Percentiles rank a stretch among this genome's conserved stretches.
These are phyloP conservation scores for Pythium phragmiticola DNA, from an alignment of 352 stramenopile species.

Conservation along the genomic window DNA sequence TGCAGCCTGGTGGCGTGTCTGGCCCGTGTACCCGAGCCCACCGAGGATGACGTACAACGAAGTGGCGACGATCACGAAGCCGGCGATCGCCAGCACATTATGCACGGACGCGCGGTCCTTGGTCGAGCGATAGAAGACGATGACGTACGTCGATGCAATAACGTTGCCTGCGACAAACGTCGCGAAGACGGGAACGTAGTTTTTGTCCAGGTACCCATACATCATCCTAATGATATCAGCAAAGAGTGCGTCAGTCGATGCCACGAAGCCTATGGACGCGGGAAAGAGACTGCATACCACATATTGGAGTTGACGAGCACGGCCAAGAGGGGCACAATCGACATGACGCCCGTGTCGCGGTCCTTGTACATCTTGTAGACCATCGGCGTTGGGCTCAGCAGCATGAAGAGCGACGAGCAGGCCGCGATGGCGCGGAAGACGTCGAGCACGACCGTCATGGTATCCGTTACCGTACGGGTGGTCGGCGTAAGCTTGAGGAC, in stretches of 20 bases:
- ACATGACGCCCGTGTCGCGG: slow-evolving; percentile 39
- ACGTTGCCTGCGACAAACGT: slow-evolving; percentile 42
- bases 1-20: slow-evolving; percentile 29
- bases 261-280: background rate
- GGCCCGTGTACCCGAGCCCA: slow-evolving; percentile 28
- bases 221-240: slow-evolving; percentile 23
- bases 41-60: slow-evolving; percentile 39
- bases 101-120: background rate
- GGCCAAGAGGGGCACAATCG: slow-evolving; percentile 49
- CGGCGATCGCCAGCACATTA: background rate
- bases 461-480: background rate
- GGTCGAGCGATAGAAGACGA: slow-evolving; percentile 48
- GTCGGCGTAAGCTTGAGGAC: no score
- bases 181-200: slow-evolving; percentile 49
- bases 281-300: slow-evolving; percentile 33
- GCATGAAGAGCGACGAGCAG: slow-evolving; percentile 37
- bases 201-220: slow-evolving; percentile 46
- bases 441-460: slow-evolving; percentile 1
- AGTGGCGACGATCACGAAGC: slow-evolving; percentile 28
- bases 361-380: slow-evolving; percentile 41
- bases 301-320: slow-evolving; percentile 47
- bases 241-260: background rate
- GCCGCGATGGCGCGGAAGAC: slow-evolving; percentile 34
- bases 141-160: slow-evolving; percentile 41
- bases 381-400: slow-evolving; percentile 41